Evolutionary conservation across 164 flowering plant species (phyloP), one percentile per base, ranked within the genome.

Genomic region (Sextonia rubra): DNA sequence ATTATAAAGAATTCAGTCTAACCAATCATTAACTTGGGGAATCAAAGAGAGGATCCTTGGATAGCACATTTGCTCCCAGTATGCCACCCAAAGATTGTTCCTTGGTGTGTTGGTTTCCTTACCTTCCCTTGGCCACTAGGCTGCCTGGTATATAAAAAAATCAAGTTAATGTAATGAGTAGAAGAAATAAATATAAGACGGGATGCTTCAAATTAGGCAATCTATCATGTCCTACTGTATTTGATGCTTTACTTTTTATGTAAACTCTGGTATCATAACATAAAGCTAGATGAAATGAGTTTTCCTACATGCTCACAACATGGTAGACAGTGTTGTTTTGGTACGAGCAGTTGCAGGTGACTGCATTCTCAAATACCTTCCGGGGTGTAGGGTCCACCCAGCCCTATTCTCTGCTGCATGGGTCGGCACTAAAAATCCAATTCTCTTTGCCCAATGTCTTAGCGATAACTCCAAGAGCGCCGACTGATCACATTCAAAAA

Each of bases 391-490:
- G 60, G 87, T 86, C 82, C 12, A 79, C 80, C 58, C 58, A 52
- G n/a, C 58, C 14, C 20, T 4, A 0, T 12, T 68, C 3, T n/a
- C 80, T 74, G 18, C 78, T 78, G 78, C 91, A 90, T 4, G 91
- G 91, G 84, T 88, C 86, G 18, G 79, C 85, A n/a, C 71, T 75
- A 75, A 89, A 89, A 69, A 86, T 29, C 94, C 94, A 89, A 52
- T 12, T 18, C 24, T 84, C 69, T 2, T 85, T 90, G 68, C 88
- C 87, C 55, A 88, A 11, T 1, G 79, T 80, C 63, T 68, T 75
- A 8, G 79, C 6, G 44, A 86, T 76, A 23, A 81, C 74, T 5
- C 22, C 11, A 44, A 88, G 66, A 6, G 86, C 75, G 12, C 71
- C 68, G 77, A 88, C 88, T 87, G 77, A 26, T 64, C 44, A 64